These are phyloP conservation scores for Rugosomyces carneus DNA, from an alignment of 1,284 basidiomycete species.

Conservation along the genomic window DNA sequence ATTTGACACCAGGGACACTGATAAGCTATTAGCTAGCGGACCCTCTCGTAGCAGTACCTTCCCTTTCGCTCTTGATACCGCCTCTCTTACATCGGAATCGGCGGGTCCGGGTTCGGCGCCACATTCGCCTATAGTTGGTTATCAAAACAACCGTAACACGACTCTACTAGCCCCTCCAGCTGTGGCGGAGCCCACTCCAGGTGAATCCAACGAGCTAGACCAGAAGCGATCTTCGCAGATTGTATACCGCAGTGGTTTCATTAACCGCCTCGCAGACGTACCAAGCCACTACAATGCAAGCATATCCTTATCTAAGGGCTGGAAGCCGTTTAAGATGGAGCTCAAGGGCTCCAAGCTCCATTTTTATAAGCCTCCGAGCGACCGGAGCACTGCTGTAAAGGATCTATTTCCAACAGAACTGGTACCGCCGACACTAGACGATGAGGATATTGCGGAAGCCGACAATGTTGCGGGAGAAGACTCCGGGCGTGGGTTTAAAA, in stretches of 20 bases:
- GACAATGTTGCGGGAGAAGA: constrained; percentile 21
- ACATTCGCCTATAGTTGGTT: constrained; percentile 4
- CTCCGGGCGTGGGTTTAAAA: constrained; percentile 17
- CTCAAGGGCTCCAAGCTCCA: constrained; percentile 76
- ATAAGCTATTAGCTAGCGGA: constrained; percentile 16
- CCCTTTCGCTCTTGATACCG: constrained; percentile 23
- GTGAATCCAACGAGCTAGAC: constrained; percentile 23
- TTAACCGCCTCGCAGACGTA: constrained; percentile 62
- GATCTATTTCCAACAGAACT: constrained; percentile 66
- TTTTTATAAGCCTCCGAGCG: constrained; percentile 75
- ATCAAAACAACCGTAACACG: constrained; percentile 24
- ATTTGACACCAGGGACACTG: constrained; percentile 22
- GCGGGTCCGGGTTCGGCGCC: constrained; percentile 2
- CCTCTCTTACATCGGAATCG: constrained; percentile 2
- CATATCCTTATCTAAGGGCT: constrained; percentile 48
- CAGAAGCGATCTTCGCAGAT: constrained; percentile 69
- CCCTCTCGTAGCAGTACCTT: constrained; percentile 26
- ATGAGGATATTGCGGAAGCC: constrained; percentile 30
- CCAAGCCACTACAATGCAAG: constrained; percentile 26
- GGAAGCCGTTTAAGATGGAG: constrained; percentile 80
- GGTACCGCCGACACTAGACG: constrained; percentile 46
- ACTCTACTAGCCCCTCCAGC: constrained; percentile 46
- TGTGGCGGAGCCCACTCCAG: constrained; percentile 36
- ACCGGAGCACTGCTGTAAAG: constrained; percentile 55
- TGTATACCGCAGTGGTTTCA: constrained; percentile 64